Base-by-base conservation (phyloP, 1,284 basidiomycete species). In the Marasmius sp. region DNA sequence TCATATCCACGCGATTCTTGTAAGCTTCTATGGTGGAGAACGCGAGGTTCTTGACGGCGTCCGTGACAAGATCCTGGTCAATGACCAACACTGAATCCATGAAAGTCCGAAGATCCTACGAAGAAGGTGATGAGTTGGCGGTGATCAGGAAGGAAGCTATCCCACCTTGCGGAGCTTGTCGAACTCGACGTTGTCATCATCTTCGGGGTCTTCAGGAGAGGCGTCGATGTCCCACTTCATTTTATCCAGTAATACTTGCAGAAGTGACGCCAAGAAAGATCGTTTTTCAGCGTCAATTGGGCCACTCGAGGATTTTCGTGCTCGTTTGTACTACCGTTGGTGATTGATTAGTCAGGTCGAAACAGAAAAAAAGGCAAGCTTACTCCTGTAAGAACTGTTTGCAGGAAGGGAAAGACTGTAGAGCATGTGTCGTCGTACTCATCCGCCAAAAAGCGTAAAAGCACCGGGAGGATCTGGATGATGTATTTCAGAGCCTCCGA, bases 361-460 rank as follows among this genome's bases (percentile, higher is more conserved):
- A 22, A 10, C 12, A 33, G 27, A 1, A 55, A 18, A 58, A 59
- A 63, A 55, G 22, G 36, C 59, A 49, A 33, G 84, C 91, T 72
- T 73, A 95, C 94, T 47, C 83, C 84, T 49, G 84, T 78, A 48
- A 98, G 83, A 52, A 97, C 79, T 37, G 85, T 83, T 63, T 89
- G 88, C 7, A 97, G 79, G 62, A 97, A 80, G 9, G 92, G 88
- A 69, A 95, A 93, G 36, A 97, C 82, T 5, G 94, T 92, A 5
- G 88, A 87, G 64, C 90, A 91, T 5, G 93, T 93, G 68, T 95
- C 93, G 65, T 95, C 92, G 68, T 92, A 92, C 33, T 91, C 84
- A 72, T 99, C 97, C 16, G 89, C 89, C 73, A 99, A 82, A 79
- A 98, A 97, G 27, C 88, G 89, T 16, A 99, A 81, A 75, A 95